phyloP scores from a whole-genome alignment of 2,329 filamentous ascomycete genomes.

The Colletotrichum acutatum region DNA sequence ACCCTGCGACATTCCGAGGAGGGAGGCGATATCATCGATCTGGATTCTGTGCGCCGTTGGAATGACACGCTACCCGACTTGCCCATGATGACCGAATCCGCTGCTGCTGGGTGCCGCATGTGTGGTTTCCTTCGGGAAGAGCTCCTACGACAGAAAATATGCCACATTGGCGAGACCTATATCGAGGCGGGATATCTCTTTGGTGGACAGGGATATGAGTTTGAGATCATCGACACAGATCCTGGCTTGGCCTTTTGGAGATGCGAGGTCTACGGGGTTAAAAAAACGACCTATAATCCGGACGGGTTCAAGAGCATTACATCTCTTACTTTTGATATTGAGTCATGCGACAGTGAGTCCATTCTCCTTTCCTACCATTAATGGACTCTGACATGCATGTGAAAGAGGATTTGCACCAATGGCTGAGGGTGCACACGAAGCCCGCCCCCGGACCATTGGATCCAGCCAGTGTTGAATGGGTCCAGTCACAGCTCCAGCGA shows the following conservation, averaged over 20 bases:
- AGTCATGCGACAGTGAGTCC: background rate
- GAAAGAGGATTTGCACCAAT: background rate
- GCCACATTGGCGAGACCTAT: background rate
- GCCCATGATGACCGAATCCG: background rate
- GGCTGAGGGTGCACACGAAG: background rate
- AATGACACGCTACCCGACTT: background rate
- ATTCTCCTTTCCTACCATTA: rapidly evolving
- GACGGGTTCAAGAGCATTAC: rapidly evolving
- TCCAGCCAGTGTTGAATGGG: background rate
- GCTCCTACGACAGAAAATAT: background rate
- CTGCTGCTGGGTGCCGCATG: background rate
- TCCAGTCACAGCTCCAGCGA: background rate
- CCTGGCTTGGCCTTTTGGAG: background rate
- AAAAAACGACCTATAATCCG: rapidly evolving
- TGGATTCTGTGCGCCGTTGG: no score
- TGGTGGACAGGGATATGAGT: background rate
- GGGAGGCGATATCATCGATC: no score
- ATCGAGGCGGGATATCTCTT: background rate
- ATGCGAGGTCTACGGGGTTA: background rate
- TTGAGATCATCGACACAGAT: background rate
- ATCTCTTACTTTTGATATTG: background rate
- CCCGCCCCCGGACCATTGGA: background rate
- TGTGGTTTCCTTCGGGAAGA: conserved; percentile 3
- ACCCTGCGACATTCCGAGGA: background rate
- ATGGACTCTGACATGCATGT: background rate